These are phyloP conservation scores for Stropharia rugosoannulata DNA, from an alignment of 768 basidiomycete genomes.

Conservation along the genomic window DNA sequence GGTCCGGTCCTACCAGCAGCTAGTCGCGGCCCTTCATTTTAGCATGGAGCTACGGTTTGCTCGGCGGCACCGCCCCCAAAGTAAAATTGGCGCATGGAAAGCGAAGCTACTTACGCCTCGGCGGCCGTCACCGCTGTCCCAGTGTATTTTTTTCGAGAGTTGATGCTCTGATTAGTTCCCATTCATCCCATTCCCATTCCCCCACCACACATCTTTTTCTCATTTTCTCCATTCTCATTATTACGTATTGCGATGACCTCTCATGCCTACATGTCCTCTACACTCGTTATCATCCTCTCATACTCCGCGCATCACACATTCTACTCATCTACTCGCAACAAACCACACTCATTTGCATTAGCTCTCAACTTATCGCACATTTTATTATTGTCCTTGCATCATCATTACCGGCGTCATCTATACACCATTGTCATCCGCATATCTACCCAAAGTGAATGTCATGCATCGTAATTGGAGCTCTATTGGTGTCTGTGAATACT, in stretches of 20 bases:
- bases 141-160: neutral
- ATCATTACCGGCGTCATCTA: constrained; percentile 4
- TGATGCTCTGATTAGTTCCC: too few species aligned
- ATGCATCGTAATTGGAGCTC: neutral
- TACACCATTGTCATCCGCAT: neutral
- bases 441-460: neutral
- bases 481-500: neutral
- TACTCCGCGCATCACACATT: neutral
- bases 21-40: constrained; percentile 9
- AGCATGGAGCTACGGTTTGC: constrained; percentile 1
- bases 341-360: neutral
- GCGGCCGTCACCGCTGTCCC: neutral
- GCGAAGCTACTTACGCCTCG: neutral
- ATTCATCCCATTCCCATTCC: neutral
- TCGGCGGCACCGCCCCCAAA: neutral
- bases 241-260: neutral
- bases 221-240: neutral
- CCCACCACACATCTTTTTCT: neutral
- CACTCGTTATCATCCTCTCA: constrained; percentile 1
- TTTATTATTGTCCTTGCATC: neutral
- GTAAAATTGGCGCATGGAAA: neutral
- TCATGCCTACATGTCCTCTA: neutral
- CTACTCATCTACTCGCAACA: neutral
- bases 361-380: neutral
- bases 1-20: constrained; percentile 11